These are phyloP conservation scores for Astrocystis sublimbata DNA, from an alignment of 495 filamentous ascomycete species.

Conservation along the genomic window DNA sequence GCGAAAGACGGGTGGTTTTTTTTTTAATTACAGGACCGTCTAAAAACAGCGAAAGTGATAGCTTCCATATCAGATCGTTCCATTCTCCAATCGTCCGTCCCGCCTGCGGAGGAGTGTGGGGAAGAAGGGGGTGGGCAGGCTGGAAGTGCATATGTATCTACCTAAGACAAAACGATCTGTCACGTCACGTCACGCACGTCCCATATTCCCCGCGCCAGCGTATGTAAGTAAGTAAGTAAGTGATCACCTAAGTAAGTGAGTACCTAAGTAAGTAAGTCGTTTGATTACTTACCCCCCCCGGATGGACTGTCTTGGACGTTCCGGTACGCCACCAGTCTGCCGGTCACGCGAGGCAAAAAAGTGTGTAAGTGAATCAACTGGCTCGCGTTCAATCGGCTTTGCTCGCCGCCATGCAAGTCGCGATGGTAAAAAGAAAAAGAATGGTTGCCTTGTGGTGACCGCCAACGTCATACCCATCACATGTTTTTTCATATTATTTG, in stretches of 20 bases:
- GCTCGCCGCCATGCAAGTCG: background rate
- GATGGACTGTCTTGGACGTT: background rate
- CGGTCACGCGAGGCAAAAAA: background rate
- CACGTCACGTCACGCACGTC: constrained; percentile 10
- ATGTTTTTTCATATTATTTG: too few relatives aligned
- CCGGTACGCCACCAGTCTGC: background rate
- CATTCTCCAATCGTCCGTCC: background rate
- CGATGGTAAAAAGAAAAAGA: background rate
- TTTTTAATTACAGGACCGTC: constrained; percentile 5
- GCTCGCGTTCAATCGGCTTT: background rate
- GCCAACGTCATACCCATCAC: too few relatives aligned
- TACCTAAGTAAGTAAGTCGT: too few relatives aligned
- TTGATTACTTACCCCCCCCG: constrained; percentile 4
- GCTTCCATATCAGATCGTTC: background rate
- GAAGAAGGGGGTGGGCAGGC: too few relatives aligned
- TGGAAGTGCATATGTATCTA: too few relatives aligned
- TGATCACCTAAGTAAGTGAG: background rate
- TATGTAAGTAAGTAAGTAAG: background rate
- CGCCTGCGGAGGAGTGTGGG: background rate
- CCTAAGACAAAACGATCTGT: constrained; percentile 7
- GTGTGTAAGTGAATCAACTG: background rate
- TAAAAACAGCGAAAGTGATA: constrained; percentile 5
- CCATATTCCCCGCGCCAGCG: constrained; percentile 8
- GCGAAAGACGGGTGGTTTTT: background rate
- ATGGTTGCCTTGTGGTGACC: too few relatives aligned